These are phyloP conservation scores for Schizophyllum amplum DNA, from an alignment of 1,284 basidiomycete species.

Conservation along the genomic window DNA sequence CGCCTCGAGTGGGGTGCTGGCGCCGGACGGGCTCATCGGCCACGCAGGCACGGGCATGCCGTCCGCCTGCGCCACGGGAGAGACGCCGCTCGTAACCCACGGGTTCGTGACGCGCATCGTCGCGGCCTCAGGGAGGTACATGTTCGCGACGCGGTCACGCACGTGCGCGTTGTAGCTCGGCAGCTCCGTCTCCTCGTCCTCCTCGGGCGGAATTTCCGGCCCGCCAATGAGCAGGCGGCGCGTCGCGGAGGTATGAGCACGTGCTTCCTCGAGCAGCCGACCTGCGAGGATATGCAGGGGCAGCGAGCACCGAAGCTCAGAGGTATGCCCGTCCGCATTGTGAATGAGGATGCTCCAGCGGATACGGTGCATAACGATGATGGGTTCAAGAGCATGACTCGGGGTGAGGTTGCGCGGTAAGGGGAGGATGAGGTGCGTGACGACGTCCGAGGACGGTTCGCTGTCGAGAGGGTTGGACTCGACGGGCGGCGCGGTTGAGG, in stretches of 20 bases:
- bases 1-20: constrained; percentile 28
- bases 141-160: constrained; percentile 81
- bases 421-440: constrained; percentile 36
- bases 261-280: constrained; percentile 67
- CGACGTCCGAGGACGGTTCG: constrained; percentile 29
- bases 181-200: constrained; percentile 63
- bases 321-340: constrained; percentile 84
- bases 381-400: constrained; percentile 64
- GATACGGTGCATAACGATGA: constrained; percentile 65
- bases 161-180: constrained; percentile 86
- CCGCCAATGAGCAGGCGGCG: constrained; percentile 47
- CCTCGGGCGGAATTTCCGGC: constrained; percentile 27
- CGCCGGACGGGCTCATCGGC: constrained; percentile 19
- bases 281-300: constrained; percentile 78
- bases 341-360: constrained; percentile 71
- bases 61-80: constrained; percentile 20
- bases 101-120: constrained; percentile 63
- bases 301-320: constrained; percentile 85
- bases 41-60: constrained; percentile 13
- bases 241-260: constrained; percentile 60
- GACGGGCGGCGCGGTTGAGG: neutral
- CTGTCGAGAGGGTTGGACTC: constrained; percentile 11
- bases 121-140: constrained; percentile 54
- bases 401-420: constrained; percentile 49
- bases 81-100: constrained; percentile 38